Percentiles rank a stretch among this genome's conserved stretches.
phyloP scores from a whole-genome alignment of 2,329 filamentous ascomycete species.

The Pseudocercospora cruenta region DNA sequence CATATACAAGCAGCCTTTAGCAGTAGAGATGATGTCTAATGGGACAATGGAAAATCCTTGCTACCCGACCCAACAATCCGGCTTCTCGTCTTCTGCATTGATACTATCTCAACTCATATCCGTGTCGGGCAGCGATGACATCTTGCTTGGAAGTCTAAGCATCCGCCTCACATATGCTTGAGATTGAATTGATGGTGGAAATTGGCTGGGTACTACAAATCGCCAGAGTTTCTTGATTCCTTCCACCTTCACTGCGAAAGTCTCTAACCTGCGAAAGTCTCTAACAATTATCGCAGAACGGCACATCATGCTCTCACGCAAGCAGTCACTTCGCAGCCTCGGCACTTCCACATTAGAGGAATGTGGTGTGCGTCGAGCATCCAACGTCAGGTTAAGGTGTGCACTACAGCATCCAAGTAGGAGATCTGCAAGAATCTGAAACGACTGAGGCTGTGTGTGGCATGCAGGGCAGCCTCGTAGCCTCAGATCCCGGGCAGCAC shows the following conservation, averaged over 20 bases:
- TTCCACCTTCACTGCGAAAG: no score
- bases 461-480: constrained; percentile 4
- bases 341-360: background rate
- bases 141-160: background rate
- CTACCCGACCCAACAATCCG: background rate
- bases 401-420: background rate
- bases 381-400: background rate
- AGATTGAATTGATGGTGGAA: background rate
- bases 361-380: background rate
- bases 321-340: background rate
- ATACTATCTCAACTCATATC: background rate
- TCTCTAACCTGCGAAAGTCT: no score
- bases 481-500: background rate
- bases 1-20: background rate
- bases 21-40: constrained; percentile 5
- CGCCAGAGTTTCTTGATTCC: no score
- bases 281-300: background rate
- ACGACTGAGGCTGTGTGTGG: background rate
- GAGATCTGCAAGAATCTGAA: background rate
- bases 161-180: background rate
- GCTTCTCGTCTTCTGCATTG: background rate
- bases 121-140: background rate
- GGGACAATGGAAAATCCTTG: background rate
- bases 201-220: background rate
- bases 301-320: background rate